Evolutionary conservation across 2,329 filamentous ascomycete species (phyloP).

Genomic region (Penicillium thymicola): DNA sequence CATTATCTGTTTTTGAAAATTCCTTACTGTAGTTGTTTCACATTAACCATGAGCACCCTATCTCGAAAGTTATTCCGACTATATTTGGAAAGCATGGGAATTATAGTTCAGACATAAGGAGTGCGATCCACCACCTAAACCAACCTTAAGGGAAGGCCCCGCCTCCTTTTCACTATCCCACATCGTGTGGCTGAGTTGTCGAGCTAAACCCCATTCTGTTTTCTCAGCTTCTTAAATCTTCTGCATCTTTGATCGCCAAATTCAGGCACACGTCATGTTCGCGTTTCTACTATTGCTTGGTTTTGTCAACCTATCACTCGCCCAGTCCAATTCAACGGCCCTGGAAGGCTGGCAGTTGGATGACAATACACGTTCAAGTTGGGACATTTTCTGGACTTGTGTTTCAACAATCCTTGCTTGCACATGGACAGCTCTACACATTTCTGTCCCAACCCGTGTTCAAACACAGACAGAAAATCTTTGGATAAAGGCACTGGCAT

Average conservation of each 20-base stretch:
- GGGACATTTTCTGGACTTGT: conserved; percentile 20
- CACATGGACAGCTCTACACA: conserved; percentile 16
- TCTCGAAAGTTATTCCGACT: not conserved
- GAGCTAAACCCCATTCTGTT: not conserved
- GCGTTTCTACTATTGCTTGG: not conserved
- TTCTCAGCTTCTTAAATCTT: not conserved
- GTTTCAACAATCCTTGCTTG: conserved; percentile 17
- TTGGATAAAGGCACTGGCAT: not conserved
- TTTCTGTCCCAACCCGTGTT: not conserved
- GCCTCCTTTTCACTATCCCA: not conserved
- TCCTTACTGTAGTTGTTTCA: not conserved
- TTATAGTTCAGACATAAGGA: not conserved
- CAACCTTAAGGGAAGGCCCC: not conserved
- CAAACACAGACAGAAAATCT: not conserved
- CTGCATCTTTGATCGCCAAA: not conserved
- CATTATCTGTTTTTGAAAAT: not conserved
- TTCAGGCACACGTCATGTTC: not conserved
- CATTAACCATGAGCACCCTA: not conserved
- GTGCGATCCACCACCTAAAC: not conserved
- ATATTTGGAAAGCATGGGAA: not conserved
- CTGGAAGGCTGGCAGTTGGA: conserved; percentile 12
- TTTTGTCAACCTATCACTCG: not conserved
- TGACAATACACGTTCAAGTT: conserved; percentile 10
- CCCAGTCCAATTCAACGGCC: conserved; percentile 5
- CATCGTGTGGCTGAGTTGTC: not conserved